Evolutionary conservation across 352 stramenopile genomes (phyloP).

Genomic region (Phytophthora macrochlamydospora): DNA sequence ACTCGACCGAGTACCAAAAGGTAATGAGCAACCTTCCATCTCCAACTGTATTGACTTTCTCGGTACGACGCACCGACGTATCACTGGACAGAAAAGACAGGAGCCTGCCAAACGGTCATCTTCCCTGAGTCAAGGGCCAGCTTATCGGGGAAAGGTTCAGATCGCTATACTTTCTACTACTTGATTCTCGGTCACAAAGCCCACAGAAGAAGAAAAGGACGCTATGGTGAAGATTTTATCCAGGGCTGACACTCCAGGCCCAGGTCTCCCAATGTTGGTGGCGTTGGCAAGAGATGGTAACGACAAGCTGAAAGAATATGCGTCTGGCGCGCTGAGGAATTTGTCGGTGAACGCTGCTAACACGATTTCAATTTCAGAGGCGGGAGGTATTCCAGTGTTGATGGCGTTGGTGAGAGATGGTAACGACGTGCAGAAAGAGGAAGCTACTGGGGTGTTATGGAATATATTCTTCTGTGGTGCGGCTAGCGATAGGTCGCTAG

Average conservation of each 20-base stretch:
- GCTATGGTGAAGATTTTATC: neutral
- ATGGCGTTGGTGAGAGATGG: neutral
- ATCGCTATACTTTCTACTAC: no score
- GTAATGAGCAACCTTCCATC: no score
- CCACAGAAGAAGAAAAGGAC: no score
- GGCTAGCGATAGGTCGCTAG: no score
- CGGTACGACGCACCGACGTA: no score
- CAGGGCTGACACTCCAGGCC: neutral
- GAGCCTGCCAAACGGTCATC: no score
- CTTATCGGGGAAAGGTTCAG: no score
- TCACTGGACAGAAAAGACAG: no score
- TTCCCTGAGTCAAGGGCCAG: no score
- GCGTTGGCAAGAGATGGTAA: neutral
- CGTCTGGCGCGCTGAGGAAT: neutral
- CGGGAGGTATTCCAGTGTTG: neutral
- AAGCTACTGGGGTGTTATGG: neutral
- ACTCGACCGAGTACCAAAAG: no score
- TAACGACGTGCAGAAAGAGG: neutral
- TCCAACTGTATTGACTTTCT: no score
- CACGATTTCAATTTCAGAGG: neutral
- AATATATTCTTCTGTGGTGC: neutral
- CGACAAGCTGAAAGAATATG: neutral
- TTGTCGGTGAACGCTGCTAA: neutral
- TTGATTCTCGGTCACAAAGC: no score
- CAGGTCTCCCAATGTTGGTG: neutral